These are phyloP conservation scores for Yarrowia sp. DNA, from an alignment of 805 yeast species.

Conservation along the genomic window DNA sequence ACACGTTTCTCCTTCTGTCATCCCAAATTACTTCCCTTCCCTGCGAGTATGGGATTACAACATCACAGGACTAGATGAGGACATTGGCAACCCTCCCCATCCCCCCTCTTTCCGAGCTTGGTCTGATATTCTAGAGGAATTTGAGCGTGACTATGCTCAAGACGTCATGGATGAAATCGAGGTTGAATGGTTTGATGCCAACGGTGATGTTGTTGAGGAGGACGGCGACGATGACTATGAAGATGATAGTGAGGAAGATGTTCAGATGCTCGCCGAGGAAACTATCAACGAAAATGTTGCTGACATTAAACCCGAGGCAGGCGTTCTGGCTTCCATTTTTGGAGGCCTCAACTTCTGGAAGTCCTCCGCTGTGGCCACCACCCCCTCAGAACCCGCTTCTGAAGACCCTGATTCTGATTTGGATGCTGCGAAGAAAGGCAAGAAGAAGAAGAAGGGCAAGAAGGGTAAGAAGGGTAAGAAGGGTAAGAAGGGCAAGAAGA, in stretches of 20 bases:
- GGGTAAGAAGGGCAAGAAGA: constrained; percentile 7
- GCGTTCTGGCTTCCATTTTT: neutral
- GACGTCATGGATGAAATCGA: constrained; percentile 34
- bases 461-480: constrained; percentile 3
- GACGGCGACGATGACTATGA: neutral
- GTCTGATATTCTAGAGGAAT: constrained; percentile 50
- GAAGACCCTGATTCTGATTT: neutral
- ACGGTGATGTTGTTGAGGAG: neutral
- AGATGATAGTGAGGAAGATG: neutral
- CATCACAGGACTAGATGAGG: constrained; percentile 50
- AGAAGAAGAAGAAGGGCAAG: neutral
- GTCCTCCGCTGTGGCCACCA: neutral
- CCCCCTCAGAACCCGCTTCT: neutral
- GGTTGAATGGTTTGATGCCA: constrained; percentile 28
- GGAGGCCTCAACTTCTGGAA: constrained; percentile 28
- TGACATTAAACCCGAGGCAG: neutral
- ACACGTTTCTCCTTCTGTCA: constrained; percentile 66
- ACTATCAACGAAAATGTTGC: neutral
- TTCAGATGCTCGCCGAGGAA: neutral
- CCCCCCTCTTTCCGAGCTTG: constrained; percentile 46
- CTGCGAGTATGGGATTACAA: constrained; percentile 85
- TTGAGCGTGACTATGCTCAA: constrained; percentile 42
- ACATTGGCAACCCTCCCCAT: constrained; percentile 6
- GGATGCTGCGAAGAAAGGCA: neutral
- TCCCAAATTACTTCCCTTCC: constrained; percentile 84